Conservation (phyloP, 805 yeast genomes). For the Yarrowia yakushimensis region DNA sequence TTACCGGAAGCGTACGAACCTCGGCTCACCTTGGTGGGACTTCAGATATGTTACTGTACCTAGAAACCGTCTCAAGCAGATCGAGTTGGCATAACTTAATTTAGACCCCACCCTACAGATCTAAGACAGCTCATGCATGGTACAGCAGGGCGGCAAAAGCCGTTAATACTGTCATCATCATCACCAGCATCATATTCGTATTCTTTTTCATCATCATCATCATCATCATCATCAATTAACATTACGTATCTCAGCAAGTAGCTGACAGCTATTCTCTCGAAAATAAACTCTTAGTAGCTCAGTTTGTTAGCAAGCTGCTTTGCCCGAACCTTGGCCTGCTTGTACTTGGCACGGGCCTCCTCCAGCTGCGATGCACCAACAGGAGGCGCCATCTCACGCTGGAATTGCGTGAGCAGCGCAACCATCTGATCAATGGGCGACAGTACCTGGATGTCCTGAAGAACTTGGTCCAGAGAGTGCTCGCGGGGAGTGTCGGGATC, state of each 20-base stretch:
- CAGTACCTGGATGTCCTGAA: conserved; percentile 6
- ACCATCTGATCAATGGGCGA: conserved; percentile 20
- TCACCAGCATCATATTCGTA: conserved; percentile 16
- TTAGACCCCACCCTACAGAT: background rate
- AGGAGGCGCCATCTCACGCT: conserved; percentile 17
- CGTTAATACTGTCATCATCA: background rate
- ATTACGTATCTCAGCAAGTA: background rate
- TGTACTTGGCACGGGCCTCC: conserved; percentile 14
- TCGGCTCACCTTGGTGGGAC: background rate
- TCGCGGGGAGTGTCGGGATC: background rate
- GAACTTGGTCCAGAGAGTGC: conserved; percentile 4
- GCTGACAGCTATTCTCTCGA: conserved; percentile 9
- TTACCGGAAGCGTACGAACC: background rate
- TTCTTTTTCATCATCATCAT: background rate
- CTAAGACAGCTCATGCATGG: background rate
- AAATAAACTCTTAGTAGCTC: background rate
- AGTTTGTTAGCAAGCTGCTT: conserved; percentile 12
- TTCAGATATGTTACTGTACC: background rate
- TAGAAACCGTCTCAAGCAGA: too few relatives aligned
- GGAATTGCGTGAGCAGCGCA: background rate
- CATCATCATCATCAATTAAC: conserved; percentile 8
- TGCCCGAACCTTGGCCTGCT: conserved; percentile 2
- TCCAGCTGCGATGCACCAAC: background rate
- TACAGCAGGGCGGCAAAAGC: background rate
- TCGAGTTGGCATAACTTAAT: background rate